phyloP scores from a whole-genome alignment of 495 filamentous ascomycete species.

The Neurospora cerealis region DNA sequence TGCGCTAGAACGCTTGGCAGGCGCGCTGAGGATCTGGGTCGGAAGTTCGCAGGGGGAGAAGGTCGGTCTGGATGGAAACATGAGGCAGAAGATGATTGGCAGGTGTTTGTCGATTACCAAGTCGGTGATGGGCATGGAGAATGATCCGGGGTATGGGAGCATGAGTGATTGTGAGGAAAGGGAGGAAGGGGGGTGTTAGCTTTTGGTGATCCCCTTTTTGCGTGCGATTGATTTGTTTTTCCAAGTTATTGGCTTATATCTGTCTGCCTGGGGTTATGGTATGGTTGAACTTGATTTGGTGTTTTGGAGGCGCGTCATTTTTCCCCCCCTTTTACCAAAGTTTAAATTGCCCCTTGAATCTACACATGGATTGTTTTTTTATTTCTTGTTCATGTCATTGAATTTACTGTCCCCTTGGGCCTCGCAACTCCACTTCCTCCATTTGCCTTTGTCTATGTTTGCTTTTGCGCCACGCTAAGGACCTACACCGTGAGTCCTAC shows the following conservation, averaged over 20 bases:
- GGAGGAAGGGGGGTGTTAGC: conserved; percentile 12
- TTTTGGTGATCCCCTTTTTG: not conserved
- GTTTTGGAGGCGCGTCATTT: not conserved
- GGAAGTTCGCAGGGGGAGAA: conserved; percentile 33
- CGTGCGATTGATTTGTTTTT: not conserved
- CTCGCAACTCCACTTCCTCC: not conserved
- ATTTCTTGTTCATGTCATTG: not conserved
- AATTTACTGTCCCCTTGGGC: not conserved
- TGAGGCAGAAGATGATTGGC: conserved; percentile 39
- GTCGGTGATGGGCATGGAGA: conserved; percentile 41
- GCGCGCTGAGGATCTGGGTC: conserved; percentile 45
- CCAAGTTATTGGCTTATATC: not conserved
- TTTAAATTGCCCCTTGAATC: not conserved
- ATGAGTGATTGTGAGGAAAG: conserved; percentile 27
- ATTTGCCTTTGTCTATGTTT: not conserved
- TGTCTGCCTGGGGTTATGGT: not conserved
- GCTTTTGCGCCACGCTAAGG: not conserved
- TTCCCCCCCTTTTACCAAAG: not conserved
- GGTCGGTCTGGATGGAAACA: conserved; percentile 32
- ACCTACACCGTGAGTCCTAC: not conserved
- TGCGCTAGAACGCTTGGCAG: conserved; percentile 43
- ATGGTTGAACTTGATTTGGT: not conserved
- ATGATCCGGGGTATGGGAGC: conserved; percentile 44
- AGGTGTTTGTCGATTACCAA: conserved; percentile 39
- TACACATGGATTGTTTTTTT: not conserved